phyloP scores from a whole-genome alignment of 2,329 filamentous ascomycete genomes.

The Sporothrix euskadiensis region DNA sequence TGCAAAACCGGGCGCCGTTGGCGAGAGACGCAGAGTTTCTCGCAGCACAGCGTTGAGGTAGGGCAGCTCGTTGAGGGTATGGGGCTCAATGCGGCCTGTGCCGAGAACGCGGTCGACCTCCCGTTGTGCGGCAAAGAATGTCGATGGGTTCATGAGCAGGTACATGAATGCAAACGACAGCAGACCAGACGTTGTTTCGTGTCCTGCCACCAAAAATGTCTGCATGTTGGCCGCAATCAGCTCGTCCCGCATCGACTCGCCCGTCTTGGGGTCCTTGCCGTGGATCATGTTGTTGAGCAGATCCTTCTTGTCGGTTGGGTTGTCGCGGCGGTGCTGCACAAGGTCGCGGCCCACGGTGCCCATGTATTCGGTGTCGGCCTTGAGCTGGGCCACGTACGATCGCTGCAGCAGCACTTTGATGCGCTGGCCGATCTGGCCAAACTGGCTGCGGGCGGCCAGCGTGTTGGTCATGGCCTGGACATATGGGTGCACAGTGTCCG shows the following conservation, averaged over 20 bases:
- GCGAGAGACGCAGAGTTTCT: constrained; percentile 53
- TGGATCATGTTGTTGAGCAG: constrained; percentile 69
- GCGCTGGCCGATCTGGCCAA: constrained; percentile 25
- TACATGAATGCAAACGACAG: constrained; percentile 54
- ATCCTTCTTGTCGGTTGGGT: constrained; percentile 58
- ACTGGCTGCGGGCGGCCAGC: constrained; percentile 42
- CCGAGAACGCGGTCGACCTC: constrained; percentile 57
- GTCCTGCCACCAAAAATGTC: constrained; percentile 39
- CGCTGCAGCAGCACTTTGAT: constrained; percentile 27
- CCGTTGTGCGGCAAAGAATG: constrained; percentile 49
- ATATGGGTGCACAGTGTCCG: constrained; percentile 68
- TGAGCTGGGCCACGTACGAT: constrained; percentile 26
- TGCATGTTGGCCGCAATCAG: constrained; percentile 56
- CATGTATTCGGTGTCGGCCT: constrained; percentile 28
- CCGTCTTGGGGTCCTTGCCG: constrained; percentile 66
- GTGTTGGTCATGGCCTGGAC: constrained; percentile 61
- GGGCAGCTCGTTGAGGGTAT: constrained; percentile 52
- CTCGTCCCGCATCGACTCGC: constrained; percentile 66
- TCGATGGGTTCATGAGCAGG: constrained; percentile 51
- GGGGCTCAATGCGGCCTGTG: constrained; percentile 44
- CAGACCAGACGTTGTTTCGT: constrained; percentile 58
- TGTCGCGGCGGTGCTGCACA: constrained; percentile 31
- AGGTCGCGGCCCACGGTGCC: constrained; percentile 26
- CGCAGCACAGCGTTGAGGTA: constrained; percentile 48
- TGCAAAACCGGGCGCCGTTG: constrained; percentile 51